A percentile compares a stretch with the other conserved stretches of the same genome.
phyloP scores from a whole-genome alignment of 2,329 filamentous ascomycete species.

The Tolypocladium endophyticum region DNA sequence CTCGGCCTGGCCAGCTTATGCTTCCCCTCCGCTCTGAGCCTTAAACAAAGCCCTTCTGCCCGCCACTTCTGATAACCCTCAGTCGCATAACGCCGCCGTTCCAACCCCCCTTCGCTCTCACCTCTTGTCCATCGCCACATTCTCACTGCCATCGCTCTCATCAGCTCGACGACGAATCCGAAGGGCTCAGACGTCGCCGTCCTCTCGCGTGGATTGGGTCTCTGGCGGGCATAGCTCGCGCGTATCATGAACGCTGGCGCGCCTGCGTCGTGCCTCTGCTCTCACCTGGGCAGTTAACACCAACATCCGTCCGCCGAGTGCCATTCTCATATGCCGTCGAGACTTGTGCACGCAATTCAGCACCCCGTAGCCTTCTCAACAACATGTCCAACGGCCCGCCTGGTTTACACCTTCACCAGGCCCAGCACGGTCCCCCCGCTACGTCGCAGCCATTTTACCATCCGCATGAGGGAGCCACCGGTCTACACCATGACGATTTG shows the following conservation, averaged over 20 bases:
- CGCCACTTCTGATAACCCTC: not conserved
- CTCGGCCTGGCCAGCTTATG: not conserved
- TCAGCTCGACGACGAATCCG: not conserved
- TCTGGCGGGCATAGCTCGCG: not conserved
- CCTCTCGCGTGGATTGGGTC: not conserved
- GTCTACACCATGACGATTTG: constrained; percentile 10
- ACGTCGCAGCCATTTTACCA: constrained; percentile 13
- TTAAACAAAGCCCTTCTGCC: not conserved
- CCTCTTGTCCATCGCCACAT: not conserved
- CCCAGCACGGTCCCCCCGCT: constrained; percentile 16
- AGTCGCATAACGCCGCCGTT: not conserved
- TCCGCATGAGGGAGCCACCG: constrained; percentile 8
- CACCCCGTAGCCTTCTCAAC: not conserved
- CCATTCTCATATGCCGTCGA: not conserved
- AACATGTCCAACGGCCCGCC: constrained; percentile 19
- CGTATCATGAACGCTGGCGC: not conserved
- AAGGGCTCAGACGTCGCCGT: not conserved
- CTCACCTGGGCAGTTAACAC: not conserved
- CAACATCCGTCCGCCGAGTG: not conserved
- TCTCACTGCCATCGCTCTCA: not conserved
- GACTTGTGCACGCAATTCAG: not conserved
- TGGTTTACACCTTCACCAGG: constrained; percentile 16
- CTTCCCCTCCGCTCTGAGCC: not conserved
- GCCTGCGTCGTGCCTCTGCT: not conserved
- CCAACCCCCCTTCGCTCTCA: not conserved